Evolutionary conservation across 2,329 filamentous ascomycete genomes (phyloP).

Genomic region (Microdochium trichocladiopsis): DNA sequence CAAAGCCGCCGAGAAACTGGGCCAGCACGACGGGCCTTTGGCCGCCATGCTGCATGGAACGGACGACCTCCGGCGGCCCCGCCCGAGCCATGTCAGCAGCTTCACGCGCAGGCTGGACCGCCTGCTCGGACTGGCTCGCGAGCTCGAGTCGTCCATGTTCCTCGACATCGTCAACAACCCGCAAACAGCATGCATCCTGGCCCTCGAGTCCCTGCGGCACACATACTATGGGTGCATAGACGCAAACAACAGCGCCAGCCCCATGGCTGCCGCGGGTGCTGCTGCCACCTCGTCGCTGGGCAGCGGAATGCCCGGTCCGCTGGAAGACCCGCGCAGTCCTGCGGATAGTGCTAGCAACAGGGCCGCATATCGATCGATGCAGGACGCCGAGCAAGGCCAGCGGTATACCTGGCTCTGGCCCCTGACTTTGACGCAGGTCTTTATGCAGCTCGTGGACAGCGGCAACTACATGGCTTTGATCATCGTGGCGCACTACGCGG

Average conservation of each 20-base stretch:
- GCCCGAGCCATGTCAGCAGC: not conserved
- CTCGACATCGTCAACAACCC: constrained; percentile 2
- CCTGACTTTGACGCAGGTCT: constrained; percentile 6
- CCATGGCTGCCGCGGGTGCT: too few relatives aligned
- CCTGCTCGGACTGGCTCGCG: constrained; percentile 5
- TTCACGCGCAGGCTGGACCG: constrained; percentile 6
- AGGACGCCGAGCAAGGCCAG: constrained; percentile 1
- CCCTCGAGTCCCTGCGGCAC: constrained; percentile 7
- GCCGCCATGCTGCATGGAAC: not conserved
- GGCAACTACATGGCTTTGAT: constrained; percentile 9
- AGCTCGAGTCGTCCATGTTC: constrained; percentile 2
- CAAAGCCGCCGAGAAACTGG: constrained; percentile 1
- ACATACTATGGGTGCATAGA: not conserved
- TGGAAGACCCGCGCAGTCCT: too few relatives aligned
- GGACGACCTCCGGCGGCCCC: not conserved
- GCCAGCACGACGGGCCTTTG: not conserved
- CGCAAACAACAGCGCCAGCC: not conserved
- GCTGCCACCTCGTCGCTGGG: too few relatives aligned
- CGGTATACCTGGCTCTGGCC: constrained; percentile 8
- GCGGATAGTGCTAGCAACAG: too few relatives aligned
- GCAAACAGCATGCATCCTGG: constrained; percentile 6
- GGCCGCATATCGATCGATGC: too few relatives aligned
- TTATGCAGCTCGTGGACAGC: constrained; percentile 8
- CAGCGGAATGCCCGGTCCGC: too few relatives aligned
- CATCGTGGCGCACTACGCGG: constrained; percentile 11